Percentiles rank a stretch among this genome's conserved stretches.
Conservation (phyloP, 2,329 filamentous ascomycete genomes). For the Pestalotiopsis sp. region DNA sequence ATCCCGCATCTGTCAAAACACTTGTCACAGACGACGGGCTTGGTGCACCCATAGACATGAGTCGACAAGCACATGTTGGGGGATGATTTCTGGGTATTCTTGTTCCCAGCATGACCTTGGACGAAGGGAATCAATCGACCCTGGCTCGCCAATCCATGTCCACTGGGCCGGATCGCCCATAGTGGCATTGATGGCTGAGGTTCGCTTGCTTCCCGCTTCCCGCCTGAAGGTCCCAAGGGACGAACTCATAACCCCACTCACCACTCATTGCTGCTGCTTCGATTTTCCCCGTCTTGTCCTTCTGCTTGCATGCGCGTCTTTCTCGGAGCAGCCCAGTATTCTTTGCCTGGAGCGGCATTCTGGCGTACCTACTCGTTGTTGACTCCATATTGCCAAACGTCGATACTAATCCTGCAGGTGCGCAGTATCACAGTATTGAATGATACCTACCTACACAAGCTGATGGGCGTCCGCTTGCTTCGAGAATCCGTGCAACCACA, state of each 20-base stretch:
- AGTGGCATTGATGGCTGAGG: conserved; percentile 4
- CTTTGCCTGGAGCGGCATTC: neutral
- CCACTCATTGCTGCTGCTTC: neutral
- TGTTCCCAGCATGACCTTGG: neutral
- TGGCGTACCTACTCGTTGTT: neutral
- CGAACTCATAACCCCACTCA: neutral
- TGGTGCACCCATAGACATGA: neutral
- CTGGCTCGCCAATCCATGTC: neutral
- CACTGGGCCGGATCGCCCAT: neutral
- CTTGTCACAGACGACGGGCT: neutral
- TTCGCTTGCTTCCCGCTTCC: conserved; percentile 5
- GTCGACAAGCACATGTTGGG: neutral
- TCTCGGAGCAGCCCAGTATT: neutral
- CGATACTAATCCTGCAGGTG: neutral
- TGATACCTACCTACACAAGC: neutral
- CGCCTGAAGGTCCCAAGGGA: neutral
- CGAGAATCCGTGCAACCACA: neutral
- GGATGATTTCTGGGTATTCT: neutral
- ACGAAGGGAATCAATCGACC: neutral
- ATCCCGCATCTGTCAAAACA: neutral
- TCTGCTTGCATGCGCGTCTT: neutral
- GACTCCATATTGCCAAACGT: neutral
- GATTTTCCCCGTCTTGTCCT: neutral
- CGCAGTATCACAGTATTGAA: neutral
- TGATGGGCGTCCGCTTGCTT: neutral